Evolutionary conservation across 83 land plant species (phyloP), one percentile per base, ranked within the genome.

Genomic region (Larix sibirica): DNA sequence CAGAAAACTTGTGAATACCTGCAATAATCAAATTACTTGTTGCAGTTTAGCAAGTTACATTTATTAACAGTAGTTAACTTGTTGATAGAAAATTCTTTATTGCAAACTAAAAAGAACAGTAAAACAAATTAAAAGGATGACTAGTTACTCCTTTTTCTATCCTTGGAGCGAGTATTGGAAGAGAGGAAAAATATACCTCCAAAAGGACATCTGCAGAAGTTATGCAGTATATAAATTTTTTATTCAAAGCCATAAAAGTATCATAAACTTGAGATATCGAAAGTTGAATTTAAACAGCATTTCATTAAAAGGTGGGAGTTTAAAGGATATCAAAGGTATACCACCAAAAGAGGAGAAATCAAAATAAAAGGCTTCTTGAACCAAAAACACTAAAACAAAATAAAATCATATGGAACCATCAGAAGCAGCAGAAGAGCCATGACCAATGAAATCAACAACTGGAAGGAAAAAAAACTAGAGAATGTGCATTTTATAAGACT

Each of bases 1-100:
- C 69, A 14, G 90, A 84, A 54, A 81, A 67, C 75, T 90, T 95
- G 79, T 85, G 88, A 42, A 83, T 83, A 78, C 99, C 99, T 97
- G 85, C 47, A 86, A 83, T 13, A 64, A 24, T 10, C 68, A 83
- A 81, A 24, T 47, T 56, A 50, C 56, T 50, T 50, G 10, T 10
- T 12, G 24, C 4, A 77, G 60, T 59, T 33, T 7, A 62, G 61
- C 10, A 62, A 80, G 38, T 17, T 47, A 23, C 1, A 20, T 38
- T 17, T 18, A 42, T 40, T 21, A 73, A 40, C n/a, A n/a, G 9
- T 17, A 73, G 10, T 23, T 73, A 12, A 9, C 8, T 8, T 73
- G 42, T 21, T 50, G 44, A n/a, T 18, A n/a, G 24, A 21, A 38
- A 73, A 38, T 42, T 73, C 21, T 24, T 42, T 21, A 73, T 73